Evolutionary conservation across 2,329 filamentous ascomycete genomes (phyloP).

Genomic region (Fusarium sp.): DNA sequence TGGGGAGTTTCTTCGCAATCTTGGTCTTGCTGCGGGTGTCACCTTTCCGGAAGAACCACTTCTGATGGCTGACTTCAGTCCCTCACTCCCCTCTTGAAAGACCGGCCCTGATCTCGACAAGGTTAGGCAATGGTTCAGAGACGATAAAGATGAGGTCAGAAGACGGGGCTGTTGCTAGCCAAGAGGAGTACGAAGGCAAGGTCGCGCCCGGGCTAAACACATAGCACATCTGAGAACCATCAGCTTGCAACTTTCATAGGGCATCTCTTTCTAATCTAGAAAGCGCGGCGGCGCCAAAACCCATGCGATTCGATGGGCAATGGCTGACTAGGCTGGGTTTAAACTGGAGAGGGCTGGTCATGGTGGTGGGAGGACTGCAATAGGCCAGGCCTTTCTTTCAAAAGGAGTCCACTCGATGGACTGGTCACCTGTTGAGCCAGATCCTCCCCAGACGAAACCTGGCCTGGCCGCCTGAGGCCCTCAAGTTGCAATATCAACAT

Average conservation of each 20-base stretch:
- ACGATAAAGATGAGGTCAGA: slow-evolving; percentile 36
- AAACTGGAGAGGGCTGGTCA: slow-evolving; percentile 26
- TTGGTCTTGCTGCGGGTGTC: slow-evolving; percentile 7
- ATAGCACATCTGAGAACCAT: slow-evolving; percentile 36
- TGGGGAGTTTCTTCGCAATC: slow-evolving; percentile 23
- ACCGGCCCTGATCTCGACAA: slow-evolving; percentile 16
- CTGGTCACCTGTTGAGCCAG: slow-evolving; percentile 43
- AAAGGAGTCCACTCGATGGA: slow-evolving; percentile 37
- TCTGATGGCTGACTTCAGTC: slow-evolving; percentile 7
- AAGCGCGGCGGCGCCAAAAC: slow-evolving; percentile 31
- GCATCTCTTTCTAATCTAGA: slow-evolving; percentile 24
- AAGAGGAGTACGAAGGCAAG: slow-evolving; percentile 27
- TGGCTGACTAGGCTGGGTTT: slow-evolving; percentile 28
- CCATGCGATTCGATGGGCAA: slow-evolving; percentile 40
- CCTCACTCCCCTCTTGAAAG: slow-evolving; percentile 11
- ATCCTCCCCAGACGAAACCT: slow-evolving; percentile 43
- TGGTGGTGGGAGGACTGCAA: slow-evolving; percentile 28
- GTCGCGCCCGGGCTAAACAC: slow-evolving; percentile 35
- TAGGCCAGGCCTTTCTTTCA: slow-evolving; percentile 37
- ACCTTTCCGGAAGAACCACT: slow-evolving; percentile 12
- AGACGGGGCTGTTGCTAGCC: slow-evolving; percentile 27
- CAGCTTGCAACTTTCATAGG: slow-evolving; percentile 41
- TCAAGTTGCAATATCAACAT: slow-evolving; percentile 34
- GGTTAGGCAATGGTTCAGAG: slow-evolving; percentile 29
- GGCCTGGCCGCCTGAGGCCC: slow-evolving; percentile 24